phyloP scores from a whole-genome alignment of 176 grass and related monocot species.

The Cocos nucifera region DNA sequence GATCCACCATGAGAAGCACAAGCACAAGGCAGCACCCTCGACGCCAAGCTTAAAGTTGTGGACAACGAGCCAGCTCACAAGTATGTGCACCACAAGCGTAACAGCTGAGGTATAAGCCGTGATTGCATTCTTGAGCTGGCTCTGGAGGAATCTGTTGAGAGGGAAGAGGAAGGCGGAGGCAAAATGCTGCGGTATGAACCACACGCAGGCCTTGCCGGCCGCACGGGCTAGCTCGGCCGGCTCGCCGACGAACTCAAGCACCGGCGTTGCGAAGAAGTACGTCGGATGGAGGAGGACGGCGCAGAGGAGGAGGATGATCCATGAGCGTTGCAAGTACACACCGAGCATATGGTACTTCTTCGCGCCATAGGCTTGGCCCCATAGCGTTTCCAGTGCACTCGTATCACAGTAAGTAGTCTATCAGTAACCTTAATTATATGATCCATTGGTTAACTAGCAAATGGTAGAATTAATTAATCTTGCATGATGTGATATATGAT shows the following conservation, averaged over 20 bases:
- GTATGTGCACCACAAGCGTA: slow-evolving; percentile 27
- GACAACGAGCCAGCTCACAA: slow-evolving; percentile 39
- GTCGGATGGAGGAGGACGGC: slow-evolving; percentile 27
- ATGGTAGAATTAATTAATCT: too few species aligned
- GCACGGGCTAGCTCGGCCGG: slow-evolving; percentile 25
- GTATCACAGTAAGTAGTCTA: background rate
- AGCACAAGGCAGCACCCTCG: slow-evolving; percentile 15
- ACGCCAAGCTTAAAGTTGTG: background rate
- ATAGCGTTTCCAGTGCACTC: slow-evolving; percentile 61
- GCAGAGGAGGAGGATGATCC: slow-evolving; percentile 1
- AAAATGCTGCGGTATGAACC: slow-evolving; percentile 48
- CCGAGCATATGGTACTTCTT: slow-evolving; percentile 57
- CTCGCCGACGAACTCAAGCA: slow-evolving; percentile 43
- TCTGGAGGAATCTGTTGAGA: slow-evolving; percentile 45
- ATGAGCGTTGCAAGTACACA: slow-evolving; percentile 51
- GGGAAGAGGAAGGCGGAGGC: slow-evolving; percentile 50
- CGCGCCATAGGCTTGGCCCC: slow-evolving; percentile 45
- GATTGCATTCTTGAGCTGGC: slow-evolving; percentile 53
- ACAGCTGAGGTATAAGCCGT: slow-evolving; percentile 13
- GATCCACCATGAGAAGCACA: slow-evolving; percentile 42
- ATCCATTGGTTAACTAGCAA: too few species aligned
- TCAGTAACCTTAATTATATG: too few species aligned
- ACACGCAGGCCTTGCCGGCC: slow-evolving; percentile 30
- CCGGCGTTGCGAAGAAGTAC: slow-evolving; percentile 36
- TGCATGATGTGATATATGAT: too few species aligned